These are phyloP conservation scores for Coemansia sp. DNA, from an alignment of 192 early-diverging fungal species.

Conservation along the genomic window DNA sequence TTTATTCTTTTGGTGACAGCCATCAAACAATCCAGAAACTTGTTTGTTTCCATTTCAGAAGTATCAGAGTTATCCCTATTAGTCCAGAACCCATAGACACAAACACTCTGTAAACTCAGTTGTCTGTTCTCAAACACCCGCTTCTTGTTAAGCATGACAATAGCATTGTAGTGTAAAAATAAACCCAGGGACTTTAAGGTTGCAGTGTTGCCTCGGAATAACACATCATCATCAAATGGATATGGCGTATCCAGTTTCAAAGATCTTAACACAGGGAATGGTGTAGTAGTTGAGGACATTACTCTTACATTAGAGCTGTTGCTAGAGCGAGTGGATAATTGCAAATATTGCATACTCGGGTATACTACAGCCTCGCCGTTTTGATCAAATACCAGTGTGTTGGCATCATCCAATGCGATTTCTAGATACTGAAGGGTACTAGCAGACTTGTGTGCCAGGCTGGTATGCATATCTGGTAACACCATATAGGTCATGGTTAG, in stretches of 20 bases:
- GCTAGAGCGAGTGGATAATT: no score
- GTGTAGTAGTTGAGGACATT: not conserved
- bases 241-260: not conserved
- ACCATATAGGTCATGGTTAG: no score
- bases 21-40: not conserved
- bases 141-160: not conserved
- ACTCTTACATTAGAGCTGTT: no score
- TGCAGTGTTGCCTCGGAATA: slow-evolving; percentile 9
- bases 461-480: not conserved
- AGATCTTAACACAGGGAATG: not conserved
- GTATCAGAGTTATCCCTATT: no score
- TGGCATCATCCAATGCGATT: not conserved
- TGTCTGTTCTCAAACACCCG: not conserved
- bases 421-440: not conserved
- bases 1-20: no score
- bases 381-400: not conserved
- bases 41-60: not conserved
- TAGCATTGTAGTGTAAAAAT: not conserved
- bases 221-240: slow-evolving; percentile 9
- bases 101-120: not conserved
- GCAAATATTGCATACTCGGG: not conserved
- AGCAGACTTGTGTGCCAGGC: not conserved
- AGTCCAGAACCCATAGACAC: no score
- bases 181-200: slow-evolving; percentile 1
- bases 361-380: not conserved